These are phyloP conservation scores for Ceratocystis lukuohia DNA, from an alignment of 2,329 filamentous ascomycete species.

Conservation along the genomic window DNA sequence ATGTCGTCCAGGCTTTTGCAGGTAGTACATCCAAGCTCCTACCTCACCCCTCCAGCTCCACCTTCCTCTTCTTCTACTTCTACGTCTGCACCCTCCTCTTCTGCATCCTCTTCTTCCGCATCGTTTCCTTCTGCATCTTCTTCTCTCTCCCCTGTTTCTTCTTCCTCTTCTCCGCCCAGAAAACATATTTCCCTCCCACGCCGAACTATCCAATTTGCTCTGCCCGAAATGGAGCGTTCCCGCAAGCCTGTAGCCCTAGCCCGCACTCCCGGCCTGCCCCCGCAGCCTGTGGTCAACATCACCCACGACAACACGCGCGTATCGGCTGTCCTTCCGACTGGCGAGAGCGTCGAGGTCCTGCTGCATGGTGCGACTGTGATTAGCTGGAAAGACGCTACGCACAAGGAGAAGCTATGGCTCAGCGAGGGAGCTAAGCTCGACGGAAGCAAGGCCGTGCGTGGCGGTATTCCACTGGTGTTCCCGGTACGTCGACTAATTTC, in stretches of 20 bases:
- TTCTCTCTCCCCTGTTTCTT: too few relatives aligned
- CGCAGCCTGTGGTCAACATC: constrained; percentile 63
- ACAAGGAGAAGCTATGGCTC: constrained; percentile 74
- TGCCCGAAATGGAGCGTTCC: constrained; percentile 55
- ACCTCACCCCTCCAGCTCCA: not conserved
- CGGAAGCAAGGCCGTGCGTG: constrained; percentile 77
- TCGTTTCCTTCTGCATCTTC: too few relatives aligned
- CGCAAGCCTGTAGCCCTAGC: constrained; percentile 71
- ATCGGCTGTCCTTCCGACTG: constrained; percentile 67
- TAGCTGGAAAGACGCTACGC: constrained; percentile 76
- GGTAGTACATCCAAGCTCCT: not conserved
- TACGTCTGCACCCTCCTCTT: too few relatives aligned
- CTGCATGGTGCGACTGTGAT: constrained; percentile 87
- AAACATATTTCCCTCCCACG: constrained; percentile 28
- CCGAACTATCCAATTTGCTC: constrained; percentile 7
- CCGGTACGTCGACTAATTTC: constrained; percentile 44
- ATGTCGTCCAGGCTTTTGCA: not conserved
- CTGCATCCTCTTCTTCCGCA: too few relatives aligned
- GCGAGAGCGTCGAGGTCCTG: constrained; percentile 73
- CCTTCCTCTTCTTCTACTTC: not conserved
- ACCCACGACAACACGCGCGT: constrained; percentile 58
- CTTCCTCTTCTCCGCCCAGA: not conserved
- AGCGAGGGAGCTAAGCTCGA: constrained; percentile 70
- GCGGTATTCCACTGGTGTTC: constrained; percentile 85
- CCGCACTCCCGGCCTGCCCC: constrained; percentile 57